phyloP scores from a whole-genome alignment of 306 rosid genomes.

The Rosa lucieae region DNA sequence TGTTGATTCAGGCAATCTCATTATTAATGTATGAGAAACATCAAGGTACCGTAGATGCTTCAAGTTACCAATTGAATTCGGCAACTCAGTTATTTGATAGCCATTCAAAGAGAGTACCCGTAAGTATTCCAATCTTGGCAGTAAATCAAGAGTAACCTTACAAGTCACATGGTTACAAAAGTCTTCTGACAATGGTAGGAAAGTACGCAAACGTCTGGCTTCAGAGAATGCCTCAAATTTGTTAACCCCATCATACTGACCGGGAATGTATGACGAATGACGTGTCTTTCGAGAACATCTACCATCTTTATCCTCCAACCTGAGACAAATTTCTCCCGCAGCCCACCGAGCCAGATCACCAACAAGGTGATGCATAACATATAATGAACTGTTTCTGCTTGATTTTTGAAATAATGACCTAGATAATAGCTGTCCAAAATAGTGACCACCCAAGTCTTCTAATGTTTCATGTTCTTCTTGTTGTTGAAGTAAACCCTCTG shows the following conservation, averaged over 20 bases:
- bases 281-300: slow-evolving; percentile 9
- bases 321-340: too few relatives aligned
- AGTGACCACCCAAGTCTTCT: too few relatives aligned
- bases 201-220: slow-evolving; percentile 16
- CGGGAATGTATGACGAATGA: slow-evolving; percentile 17
- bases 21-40: too few relatives aligned
- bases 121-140: slow-evolving; percentile 1
- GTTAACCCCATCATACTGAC: not conserved
- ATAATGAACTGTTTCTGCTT: too few relatives aligned
- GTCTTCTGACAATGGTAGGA: not conserved
- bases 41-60: not conserved
- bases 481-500: too few relatives aligned
- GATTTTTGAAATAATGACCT: too few relatives aligned
- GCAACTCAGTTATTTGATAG: not conserved
- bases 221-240: not conserved
- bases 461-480: too few relatives aligned
- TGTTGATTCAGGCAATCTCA: too few relatives aligned
- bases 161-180: not conserved
- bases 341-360: too few relatives aligned
- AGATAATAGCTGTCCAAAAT: too few relatives aligned
- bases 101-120: slow-evolving; percentile 1
- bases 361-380: too few relatives aligned
- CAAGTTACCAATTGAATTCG: not conserved
- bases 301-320: too few relatives aligned
- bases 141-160: not conserved